Base-by-base conservation (phyloP, 495 filamentous ascomycete genomes). In the Aspergillus nidulans region DNA sequence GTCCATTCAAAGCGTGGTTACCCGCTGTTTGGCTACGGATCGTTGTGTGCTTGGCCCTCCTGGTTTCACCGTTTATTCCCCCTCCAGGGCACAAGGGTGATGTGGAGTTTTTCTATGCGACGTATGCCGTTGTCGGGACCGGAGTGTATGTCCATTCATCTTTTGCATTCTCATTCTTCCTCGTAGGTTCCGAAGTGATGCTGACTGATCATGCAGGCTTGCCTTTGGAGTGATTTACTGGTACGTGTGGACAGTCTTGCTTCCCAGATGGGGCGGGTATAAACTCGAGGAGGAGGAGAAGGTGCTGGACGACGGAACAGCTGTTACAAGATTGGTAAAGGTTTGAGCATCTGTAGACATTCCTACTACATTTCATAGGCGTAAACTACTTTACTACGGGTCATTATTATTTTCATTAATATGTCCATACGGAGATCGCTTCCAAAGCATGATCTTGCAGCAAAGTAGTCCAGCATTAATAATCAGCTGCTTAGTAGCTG, bases 61-160 rank as follows among this genome's bases (percentile, higher is more conserved):
- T 77, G 13, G 62, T 59, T 4, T 63, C 72, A 1, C 74, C 74
- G 7, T 73, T 72, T 4, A 60, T 75, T 54, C 80, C 54, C 61
- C 83, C 50, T 68, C 81, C 40, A 10, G 72, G 82, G 41, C 62
- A 69, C 40, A 69, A 78, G 42, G 75, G 77, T 12, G 74, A 81
- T 53, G 79, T 79, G 8, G 76, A 82, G 26, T 76, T 90, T 52
- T 87, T 82, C 62, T 84, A 89, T 58, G 86, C 83, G 0, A 88
- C 81, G 7, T 90, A 90, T 72, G 86, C 87, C 1, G 71, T 90
- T 60, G 86, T 90, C 28, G 86, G 85, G 3, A 79, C 82, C 40
- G 77, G 76, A 24, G 77, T 87, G 86, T 89, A 73, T 79, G 86
- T 83, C 41, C 20, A 5, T 7, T 12, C 30, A 26, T 13, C 28